Evolutionary conservation across 148 eudicot species (phyloP).

Genomic region (Vaccinium darrowii): DNA sequence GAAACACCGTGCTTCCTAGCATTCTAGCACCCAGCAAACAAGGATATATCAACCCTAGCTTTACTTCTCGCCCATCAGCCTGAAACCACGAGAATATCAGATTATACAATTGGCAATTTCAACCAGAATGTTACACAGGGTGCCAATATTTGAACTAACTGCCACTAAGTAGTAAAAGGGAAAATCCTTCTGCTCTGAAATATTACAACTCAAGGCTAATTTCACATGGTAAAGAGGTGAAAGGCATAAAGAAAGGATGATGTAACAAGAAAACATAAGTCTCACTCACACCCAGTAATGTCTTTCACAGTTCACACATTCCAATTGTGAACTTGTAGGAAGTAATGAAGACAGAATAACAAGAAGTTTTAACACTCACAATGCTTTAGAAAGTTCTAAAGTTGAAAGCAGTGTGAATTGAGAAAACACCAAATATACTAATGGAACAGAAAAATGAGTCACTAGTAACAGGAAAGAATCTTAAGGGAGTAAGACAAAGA

Average conservation of each 20-base stretch:
- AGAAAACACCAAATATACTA: neutral
- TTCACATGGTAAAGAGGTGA: neutral
- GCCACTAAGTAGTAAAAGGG: neutral
- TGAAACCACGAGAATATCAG: constrained; percentile 25
- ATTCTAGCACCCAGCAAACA: constrained; percentile 86
- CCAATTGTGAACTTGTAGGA: neutral
- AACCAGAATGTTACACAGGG: neutral
- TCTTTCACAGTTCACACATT: neutral
- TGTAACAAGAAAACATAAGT: neutral
- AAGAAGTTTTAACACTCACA: neutral
- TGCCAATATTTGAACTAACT: neutral
- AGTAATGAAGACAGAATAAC: neutral
- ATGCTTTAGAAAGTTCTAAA: neutral
- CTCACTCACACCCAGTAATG: neutral
- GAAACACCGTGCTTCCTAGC: constrained; percentile 92
- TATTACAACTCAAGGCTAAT: neutral
- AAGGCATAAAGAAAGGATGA: neutral
- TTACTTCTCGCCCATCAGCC: constrained; percentile 96
- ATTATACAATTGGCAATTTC: neutral
- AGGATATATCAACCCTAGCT: constrained; percentile 82
- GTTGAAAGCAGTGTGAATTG: neutral
- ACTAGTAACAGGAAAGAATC: neutral
- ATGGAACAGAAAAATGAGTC: neutral
- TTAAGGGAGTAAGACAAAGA: neutral
- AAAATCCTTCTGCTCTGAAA: neutral